phyloP scores from a whole-genome alignment of 192 early-diverging fungal species.

The Pecoramyces ruminantium region DNA sequence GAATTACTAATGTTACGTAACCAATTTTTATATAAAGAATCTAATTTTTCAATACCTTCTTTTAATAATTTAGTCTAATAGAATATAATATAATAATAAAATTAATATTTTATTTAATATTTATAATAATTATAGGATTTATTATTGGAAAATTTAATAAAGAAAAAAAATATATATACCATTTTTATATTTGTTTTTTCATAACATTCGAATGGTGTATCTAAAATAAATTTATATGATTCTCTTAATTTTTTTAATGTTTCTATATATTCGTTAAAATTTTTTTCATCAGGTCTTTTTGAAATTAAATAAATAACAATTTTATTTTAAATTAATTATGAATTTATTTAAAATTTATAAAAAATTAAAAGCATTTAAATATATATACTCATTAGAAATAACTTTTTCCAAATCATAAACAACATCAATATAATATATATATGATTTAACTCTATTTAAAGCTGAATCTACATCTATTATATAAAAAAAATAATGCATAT shows the following conservation, averaged over 20 bases:
- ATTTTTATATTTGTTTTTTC: slow-evolving; percentile 22
- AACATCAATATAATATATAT: too few relatives aligned
- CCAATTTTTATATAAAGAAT: background rate
- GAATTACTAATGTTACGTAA: background rate
- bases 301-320: background rate
- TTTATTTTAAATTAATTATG: background rate
- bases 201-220: slow-evolving; percentile 11
- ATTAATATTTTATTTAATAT: too few relatives aligned
- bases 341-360: background rate
- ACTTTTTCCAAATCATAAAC: too few relatives aligned
- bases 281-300: slow-evolving; percentile 26
- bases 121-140: too few relatives aligned
- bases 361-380: background rate
- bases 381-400: too few relatives aligned
- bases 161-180: slow-evolving; percentile 2
- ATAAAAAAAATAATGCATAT: too few relatives aligned
- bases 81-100: too few relatives aligned
- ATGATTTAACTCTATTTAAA: too few relatives aligned
- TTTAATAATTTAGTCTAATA: background rate
- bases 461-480: too few relatives aligned
- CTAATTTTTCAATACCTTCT: background rate
- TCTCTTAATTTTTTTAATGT: slow-evolving; percentile 35
- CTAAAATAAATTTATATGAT: slow-evolving; percentile 16
- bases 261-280: slow-evolving; percentile 37
- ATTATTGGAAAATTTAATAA: too few relatives aligned